phyloP scores from a whole-genome alignment of 2,329 filamentous ascomycete species.

The Paracamarosporium sp. region DNA sequence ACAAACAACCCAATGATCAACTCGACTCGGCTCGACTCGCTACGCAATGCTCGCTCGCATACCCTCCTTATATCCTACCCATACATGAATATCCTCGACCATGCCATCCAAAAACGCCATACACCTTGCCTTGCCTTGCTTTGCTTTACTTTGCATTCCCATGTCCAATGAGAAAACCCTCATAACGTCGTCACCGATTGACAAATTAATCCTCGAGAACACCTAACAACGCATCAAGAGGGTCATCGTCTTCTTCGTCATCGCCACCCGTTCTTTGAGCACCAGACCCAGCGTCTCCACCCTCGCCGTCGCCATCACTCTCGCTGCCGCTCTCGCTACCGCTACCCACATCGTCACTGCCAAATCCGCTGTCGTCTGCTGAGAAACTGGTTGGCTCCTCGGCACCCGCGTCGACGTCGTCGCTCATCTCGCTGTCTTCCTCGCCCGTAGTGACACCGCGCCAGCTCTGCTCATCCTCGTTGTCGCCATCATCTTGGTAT shows the following conservation, averaged over 20 bases:
- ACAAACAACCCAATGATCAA: too few species aligned
- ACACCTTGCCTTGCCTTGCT: too few species aligned
- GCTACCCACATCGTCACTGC: conserved; percentile 23
- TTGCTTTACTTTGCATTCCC: too few species aligned
- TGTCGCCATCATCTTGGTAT: conserved; percentile 34
- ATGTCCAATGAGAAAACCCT: too few species aligned
- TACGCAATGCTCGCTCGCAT: too few species aligned
- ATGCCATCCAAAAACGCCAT: background rate
- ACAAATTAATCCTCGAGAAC: background rate
- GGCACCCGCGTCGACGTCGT: conserved; percentile 22
- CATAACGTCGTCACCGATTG: background rate
- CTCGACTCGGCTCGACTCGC: too few species aligned
- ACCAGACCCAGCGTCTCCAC: conserved; percentile 3
- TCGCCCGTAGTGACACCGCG: conserved; percentile 34
- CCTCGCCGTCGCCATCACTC: conserved; percentile 22
- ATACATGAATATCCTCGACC: too few species aligned
- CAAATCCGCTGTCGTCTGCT: conserved; percentile 44
- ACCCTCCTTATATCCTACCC: too few species aligned
- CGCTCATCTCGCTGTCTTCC: conserved; percentile 23
- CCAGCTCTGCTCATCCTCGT: conserved; percentile 40
- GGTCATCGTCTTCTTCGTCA: conserved; percentile 5
- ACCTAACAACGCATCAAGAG: conserved; percentile 7
- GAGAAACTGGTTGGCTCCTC: conserved; percentile 41
- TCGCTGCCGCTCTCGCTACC: conserved; percentile 31
- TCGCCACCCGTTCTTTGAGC: background rate